phyloP scores from a whole-genome alignment of 2,329 filamentous ascomycete genomes.

The Trichoderma koningiopsis region DNA sequence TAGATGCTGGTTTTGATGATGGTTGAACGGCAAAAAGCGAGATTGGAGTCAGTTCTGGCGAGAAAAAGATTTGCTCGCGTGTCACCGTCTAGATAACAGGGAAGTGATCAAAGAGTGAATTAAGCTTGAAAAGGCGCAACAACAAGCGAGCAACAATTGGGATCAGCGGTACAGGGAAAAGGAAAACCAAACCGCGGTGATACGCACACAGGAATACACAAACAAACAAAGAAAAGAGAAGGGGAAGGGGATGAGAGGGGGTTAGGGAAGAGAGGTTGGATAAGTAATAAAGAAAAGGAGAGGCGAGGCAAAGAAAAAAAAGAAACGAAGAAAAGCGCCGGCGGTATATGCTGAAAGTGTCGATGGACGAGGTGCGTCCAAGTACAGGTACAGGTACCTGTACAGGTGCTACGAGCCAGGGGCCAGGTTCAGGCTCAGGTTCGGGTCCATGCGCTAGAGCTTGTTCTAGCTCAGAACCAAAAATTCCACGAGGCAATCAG shows the following conservation, averaged over 20 bases:
- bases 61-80: neutral
- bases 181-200: neutral
- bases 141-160: neutral
- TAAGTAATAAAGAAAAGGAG: constrained; percentile 16
- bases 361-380: neutral
- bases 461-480: constrained; percentile 17
- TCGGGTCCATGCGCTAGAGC: neutral
- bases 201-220: neutral
- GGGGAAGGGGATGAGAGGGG: neutral
- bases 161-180: constrained; percentile 1
- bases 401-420: neutral
- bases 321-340: neutral
- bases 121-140: neutral
- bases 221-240: neutral
- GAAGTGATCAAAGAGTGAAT: neutral
- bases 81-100: neutral
- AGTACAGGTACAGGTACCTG: neutral
- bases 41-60: neutral
- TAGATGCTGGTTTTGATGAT: neutral
- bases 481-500: constrained; percentile 16
- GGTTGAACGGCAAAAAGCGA: neutral
- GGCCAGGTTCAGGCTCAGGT: neutral
- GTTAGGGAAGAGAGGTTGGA: neutral
- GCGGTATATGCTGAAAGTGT: constrained; percentile 11
- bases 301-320: neutral